Evolutionary conservation across 495 filamentous ascomycete species (phyloP).

Genomic region (Darksidea phi): DNA sequence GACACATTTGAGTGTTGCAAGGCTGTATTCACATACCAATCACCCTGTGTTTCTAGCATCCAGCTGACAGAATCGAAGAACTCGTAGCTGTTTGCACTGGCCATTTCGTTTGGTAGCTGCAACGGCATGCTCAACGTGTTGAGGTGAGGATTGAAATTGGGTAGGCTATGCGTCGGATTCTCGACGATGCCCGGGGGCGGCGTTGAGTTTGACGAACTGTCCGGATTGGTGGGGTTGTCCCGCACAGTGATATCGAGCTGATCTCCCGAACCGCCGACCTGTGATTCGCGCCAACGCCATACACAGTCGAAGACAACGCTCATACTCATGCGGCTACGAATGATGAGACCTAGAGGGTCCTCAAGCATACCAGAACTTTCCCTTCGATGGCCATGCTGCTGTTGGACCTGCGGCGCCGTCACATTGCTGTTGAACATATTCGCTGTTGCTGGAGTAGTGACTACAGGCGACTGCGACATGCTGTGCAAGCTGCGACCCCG

Average conservation of each 20-base stretch:
- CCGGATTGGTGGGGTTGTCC: constrained; percentile 84
- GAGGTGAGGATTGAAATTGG: constrained; percentile 47
- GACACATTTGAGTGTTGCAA: neutral
- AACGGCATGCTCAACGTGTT: constrained; percentile 43
- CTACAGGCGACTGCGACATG: constrained; percentile 34
- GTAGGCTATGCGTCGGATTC: constrained; percentile 31
- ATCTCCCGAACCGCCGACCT: constrained; percentile 65
- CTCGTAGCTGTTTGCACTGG: constrained; percentile 69
- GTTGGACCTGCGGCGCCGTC: constrained; percentile 11
- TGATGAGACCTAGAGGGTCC: constrained; percentile 76
- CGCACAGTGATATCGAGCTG: constrained; percentile 74
- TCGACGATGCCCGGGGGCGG: constrained; percentile 26
- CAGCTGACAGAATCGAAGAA: constrained; percentile 88
- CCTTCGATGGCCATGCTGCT: constrained; percentile 10
- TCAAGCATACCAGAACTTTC: constrained; percentile 51
- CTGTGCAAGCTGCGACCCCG: constrained; percentile 40
- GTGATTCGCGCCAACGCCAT: constrained; percentile 88
- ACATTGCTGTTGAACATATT: constrained; percentile 23
- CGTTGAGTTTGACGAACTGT: constrained; percentile 62
- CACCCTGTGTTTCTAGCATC: constrained; percentile 81
- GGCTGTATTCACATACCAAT: constrained; percentile 48
- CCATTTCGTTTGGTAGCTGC: constrained; percentile 44
- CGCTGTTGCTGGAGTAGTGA: constrained; percentile 15
- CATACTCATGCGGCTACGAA: constrained; percentile 89
- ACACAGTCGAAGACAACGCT: constrained; percentile 88